Evolutionary conservation across 192 early-diverging fungal species (phyloP).

Genomic region (Coemansia aciculifera): DNA sequence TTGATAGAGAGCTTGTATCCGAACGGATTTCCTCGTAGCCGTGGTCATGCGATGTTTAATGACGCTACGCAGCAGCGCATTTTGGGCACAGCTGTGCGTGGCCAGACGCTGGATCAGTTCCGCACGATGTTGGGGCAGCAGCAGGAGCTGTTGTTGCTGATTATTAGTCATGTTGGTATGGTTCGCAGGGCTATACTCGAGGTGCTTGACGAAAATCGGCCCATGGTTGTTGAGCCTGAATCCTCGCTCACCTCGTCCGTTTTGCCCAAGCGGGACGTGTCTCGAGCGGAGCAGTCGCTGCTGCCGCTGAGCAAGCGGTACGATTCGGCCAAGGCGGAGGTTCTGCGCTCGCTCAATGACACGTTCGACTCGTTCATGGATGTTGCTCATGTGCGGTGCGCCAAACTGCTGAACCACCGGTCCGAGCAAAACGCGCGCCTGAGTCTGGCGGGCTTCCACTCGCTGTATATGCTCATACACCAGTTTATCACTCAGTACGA

Average conservation of each 20-base stretch:
- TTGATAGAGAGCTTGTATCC: slow-evolving; percentile 73
- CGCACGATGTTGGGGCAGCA: slow-evolving; percentile 74
- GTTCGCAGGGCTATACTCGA: slow-evolving; percentile 70
- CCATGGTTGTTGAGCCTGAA: neutral
- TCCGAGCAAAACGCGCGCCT: slow-evolving; percentile 89
- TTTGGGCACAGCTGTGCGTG: slow-evolving; percentile 62
- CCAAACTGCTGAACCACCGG: slow-evolving; percentile 82
- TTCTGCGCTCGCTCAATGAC: slow-evolving; percentile 69
- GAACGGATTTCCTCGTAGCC: slow-evolving; percentile 36
- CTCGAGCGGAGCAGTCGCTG: neutral
- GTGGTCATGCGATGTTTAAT: slow-evolving; percentile 36
- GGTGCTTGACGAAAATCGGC: slow-evolving; percentile 65
- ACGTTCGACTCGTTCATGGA: slow-evolving; percentile 82
- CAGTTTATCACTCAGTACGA: slow-evolving; percentile 83
- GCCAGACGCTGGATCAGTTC: slow-evolving; percentile 86
- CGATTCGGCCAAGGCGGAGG: slow-evolving; percentile 37
- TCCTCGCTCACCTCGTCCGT: neutral
- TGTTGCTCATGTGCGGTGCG: slow-evolving; percentile 80
- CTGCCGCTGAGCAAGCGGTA: slow-evolving; percentile 15
- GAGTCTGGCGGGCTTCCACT: slow-evolving; percentile 83
- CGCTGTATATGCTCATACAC: slow-evolving; percentile 76
- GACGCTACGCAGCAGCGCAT: slow-evolving; percentile 46
- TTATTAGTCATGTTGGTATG: slow-evolving; percentile 69
- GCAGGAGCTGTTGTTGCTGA: slow-evolving; percentile 71
- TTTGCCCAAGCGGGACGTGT: neutral